phyloP scores from a whole-genome alignment of 306 rosid species.

The Cicer yamashitae region DNA sequence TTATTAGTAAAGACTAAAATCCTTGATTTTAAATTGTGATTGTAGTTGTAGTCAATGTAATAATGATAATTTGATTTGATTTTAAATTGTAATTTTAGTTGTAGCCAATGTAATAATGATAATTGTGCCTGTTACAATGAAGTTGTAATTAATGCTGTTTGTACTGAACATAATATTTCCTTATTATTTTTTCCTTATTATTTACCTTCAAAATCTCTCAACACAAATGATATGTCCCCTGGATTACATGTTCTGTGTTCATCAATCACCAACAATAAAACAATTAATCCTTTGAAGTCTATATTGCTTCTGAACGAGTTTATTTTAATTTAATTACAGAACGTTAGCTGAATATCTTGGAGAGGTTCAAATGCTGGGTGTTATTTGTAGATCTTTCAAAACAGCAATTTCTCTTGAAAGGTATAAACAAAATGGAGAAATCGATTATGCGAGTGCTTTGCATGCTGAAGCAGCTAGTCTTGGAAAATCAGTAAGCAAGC shows the following conservation, averaged over 20 bases:
- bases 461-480: conserved; percentile 52
- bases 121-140: neutral
- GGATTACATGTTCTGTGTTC: neutral
- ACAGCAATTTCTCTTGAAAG: conserved; percentile 57
- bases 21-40: neutral
- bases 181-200: neutral
- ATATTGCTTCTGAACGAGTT: conserved; percentile 26
- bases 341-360: conserved; percentile 74
- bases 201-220: neutral
- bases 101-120: neutral
- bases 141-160: neutral
- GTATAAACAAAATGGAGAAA: conserved; percentile 50
- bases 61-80: too few relatives aligned
- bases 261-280: neutral
- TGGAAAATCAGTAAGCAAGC: conserved; percentile 47
- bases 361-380: conserved; percentile 63
- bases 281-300: neutral
- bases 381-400: conserved; percentile 56
- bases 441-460: conserved; percentile 51
- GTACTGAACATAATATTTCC: neutral
- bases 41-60: neutral
- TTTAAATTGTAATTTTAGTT: too few relatives aligned
- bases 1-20: neutral
- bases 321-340: conserved; percentile 46
- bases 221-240: neutral